Evolutionary conservation across 192 early-diverging fungal genomes (phyloP).

Genomic region (Bifiguratus adelaidae): DNA sequence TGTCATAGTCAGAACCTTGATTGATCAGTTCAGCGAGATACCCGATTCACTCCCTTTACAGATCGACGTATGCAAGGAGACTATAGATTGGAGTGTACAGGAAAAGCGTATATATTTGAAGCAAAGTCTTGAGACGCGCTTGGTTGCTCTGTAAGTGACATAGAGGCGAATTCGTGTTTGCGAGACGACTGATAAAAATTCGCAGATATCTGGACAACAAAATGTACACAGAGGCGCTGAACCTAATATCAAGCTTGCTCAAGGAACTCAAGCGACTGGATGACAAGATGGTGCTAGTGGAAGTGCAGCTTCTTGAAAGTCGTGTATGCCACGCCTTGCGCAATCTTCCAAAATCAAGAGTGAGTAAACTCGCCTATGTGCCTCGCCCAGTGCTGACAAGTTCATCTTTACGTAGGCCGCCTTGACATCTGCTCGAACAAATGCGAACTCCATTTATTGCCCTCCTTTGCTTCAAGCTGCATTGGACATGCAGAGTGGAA

Average conservation of each 20-base stretch:
- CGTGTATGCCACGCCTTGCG: conserved; percentile 85
- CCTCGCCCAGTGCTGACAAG: no score
- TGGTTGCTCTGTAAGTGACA: conserved; percentile 84
- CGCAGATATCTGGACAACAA: conserved; percentile 88
- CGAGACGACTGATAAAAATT: no score
- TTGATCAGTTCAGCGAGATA: conserved; percentile 83
- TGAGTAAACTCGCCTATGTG: conserved; percentile 5
- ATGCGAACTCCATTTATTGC: conserved; percentile 96
- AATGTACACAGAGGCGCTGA: conserved; percentile 87
- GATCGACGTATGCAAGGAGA: conserved; percentile 88
- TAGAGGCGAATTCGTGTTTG: conserved; percentile 8
- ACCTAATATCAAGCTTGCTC: conserved; percentile 71
- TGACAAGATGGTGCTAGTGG: conserved; percentile 96
- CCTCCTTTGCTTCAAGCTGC: conserved; percentile 93
- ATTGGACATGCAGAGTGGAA: conserved; percentile 96
- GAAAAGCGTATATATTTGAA: conserved; percentile 95
- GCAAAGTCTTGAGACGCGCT: conserved; percentile 89
- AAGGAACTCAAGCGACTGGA: conserved; percentile 98
- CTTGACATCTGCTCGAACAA: conserved; percentile 89
- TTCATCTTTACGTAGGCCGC: conserved; percentile 51
- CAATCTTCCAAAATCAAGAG: conserved; percentile 88
- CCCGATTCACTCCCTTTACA: conserved; percentile 81
- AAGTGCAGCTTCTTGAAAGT: conserved; percentile 94
- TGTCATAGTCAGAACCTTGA: conserved; percentile 61
- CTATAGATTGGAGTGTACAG: conserved; percentile 81